These are phyloP conservation scores for Trypanosoma brucei DNA, from an alignment of 208 protist genomes.

Conservation along the genomic window DNA sequence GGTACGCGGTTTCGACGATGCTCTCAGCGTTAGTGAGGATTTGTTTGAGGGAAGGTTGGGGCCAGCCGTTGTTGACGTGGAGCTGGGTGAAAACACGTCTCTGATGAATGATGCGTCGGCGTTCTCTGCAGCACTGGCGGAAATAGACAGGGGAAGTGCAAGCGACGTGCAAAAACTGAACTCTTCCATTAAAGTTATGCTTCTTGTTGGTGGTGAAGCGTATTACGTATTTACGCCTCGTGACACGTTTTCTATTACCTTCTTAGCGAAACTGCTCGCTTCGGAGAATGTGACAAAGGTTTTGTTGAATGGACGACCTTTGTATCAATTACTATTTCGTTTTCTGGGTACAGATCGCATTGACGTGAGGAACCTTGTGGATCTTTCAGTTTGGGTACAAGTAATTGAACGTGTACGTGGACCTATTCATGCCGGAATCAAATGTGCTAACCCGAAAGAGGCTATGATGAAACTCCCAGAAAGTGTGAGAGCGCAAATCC, in stretches of 20 bases:
- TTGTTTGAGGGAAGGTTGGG: conserved; percentile 53
- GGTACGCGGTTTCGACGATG: conserved; percentile 26
- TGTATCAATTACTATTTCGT: conserved; percentile 64
- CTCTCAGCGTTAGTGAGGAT: conserved; percentile 34
- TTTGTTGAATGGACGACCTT: conserved; percentile 34
- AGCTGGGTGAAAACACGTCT: conserved; percentile 30
- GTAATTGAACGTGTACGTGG: conserved; percentile 23
- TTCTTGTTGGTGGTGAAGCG: conserved; percentile 31
- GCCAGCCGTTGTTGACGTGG: conserved; percentile 58
- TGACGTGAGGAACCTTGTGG: conserved; percentile 52
- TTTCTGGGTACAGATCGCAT: conserved; percentile 77
- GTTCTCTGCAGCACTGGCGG: conserved; percentile 34
- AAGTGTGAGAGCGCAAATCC: conserved; percentile 4
- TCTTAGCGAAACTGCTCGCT: conserved; percentile 52
- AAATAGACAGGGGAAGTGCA: conserved; percentile 29
- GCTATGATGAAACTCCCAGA: conserved; percentile 9
- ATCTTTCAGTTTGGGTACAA: conserved; percentile 37
- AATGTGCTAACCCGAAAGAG: not conserved
- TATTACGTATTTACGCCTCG: conserved; percentile 45
- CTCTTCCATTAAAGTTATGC: conserved; percentile 31
- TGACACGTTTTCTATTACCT: conserved; percentile 36
- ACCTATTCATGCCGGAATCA: not conserved
- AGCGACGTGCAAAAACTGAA: conserved; percentile 23
- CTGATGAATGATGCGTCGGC: conserved; percentile 37
- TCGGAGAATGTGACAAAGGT: conserved; percentile 41